These are phyloP conservation scores for Ceratocystis diversiconidia DNA, from an alignment of 2,329 filamentous ascomycete genomes.

Conservation along the genomic window DNA sequence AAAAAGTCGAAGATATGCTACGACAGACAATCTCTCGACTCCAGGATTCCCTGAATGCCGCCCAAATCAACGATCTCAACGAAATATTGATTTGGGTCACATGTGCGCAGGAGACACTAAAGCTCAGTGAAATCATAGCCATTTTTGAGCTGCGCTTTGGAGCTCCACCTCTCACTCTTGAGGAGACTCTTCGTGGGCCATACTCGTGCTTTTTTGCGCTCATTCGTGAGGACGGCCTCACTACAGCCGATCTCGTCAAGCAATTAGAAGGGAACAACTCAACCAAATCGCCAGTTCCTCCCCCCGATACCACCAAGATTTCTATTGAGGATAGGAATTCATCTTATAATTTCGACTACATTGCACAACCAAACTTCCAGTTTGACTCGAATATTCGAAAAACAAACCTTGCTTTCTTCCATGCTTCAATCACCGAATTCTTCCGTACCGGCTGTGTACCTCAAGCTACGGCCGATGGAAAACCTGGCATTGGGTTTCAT, in stretches of 20 bases:
- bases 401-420: constrained; percentile 29
- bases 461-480: constrained; percentile 8
- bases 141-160: constrained; percentile 31
- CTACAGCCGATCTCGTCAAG: constrained; percentile 30
- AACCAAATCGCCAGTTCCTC: not conserved
- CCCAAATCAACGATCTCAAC: constrained; percentile 32
- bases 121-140: constrained; percentile 32
- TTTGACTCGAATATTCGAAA: constrained; percentile 31
- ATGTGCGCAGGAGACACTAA: constrained; percentile 31
- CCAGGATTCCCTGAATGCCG: constrained; percentile 27
- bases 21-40: constrained; percentile 30
- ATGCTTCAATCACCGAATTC: constrained; percentile 17
- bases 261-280: constrained; percentile 25
- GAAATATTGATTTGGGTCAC: constrained; percentile 34
- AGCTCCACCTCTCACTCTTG: constrained; percentile 29
- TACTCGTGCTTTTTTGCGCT: constrained; percentile 35
- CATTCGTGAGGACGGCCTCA: constrained; percentile 31
- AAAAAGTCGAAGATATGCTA: constrained; percentile 31
- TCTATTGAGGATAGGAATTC: constrained; percentile 22
- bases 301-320: not conserved
- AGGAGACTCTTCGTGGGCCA: constrained; percentile 31
- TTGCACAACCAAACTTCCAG: constrained; percentile 26
- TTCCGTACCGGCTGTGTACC: constrained; percentile 15
- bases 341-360: constrained; percentile 23
- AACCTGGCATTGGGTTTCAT: constrained; percentile 26